Percentiles rank a stretch among this genome's conserved stretches.
These are phyloP conservation scores for Leptodontidium sp. DNA, from an alignment of 2,329 filamentous ascomycete species.

Conservation along the genomic window DNA sequence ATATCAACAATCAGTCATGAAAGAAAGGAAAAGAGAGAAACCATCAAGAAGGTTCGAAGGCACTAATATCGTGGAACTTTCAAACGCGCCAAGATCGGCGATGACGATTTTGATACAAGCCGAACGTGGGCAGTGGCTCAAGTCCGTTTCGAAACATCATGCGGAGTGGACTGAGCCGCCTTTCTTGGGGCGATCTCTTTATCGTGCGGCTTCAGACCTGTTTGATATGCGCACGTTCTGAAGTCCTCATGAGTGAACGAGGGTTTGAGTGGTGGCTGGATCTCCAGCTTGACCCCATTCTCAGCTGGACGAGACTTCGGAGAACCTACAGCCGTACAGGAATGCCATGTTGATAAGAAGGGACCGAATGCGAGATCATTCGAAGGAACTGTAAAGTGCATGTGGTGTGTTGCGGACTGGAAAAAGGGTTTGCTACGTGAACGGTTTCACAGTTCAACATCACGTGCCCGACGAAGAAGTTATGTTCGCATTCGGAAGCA, in stretches of 20 bases:
- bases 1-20: slow-evolving; percentile 2
- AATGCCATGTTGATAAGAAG: background rate
- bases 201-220: slow-evolving; percentile 28
- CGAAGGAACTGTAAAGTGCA: background rate
- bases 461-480: background rate
- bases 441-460: background rate
- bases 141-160: slow-evolving; percentile 37
- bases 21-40: slow-evolving; percentile 5
- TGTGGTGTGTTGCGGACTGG: background rate
- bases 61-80: slow-evolving; percentile 1
- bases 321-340: background rate
- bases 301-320: background rate
- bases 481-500: background rate
- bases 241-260: slow-evolving; percentile 2
- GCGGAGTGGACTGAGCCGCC: slow-evolving; percentile 22
- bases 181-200: slow-evolving; percentile 21
- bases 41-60: background rate
- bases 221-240: slow-evolving; percentile 28
- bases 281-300: slow-evolving; percentile 9
- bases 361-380: background rate
- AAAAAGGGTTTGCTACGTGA: background rate
- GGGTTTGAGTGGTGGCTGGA: slow-evolving; percentile 16
- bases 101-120: slow-evolving; percentile 28
- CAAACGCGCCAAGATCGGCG: slow-evolving; percentile 32
- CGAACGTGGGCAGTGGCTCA: slow-evolving; percentile 9